Evolutionary conservation across 176 grass and related monocot species (phyloP).

Genomic region (Eremochloa ophiuroides): DNA sequence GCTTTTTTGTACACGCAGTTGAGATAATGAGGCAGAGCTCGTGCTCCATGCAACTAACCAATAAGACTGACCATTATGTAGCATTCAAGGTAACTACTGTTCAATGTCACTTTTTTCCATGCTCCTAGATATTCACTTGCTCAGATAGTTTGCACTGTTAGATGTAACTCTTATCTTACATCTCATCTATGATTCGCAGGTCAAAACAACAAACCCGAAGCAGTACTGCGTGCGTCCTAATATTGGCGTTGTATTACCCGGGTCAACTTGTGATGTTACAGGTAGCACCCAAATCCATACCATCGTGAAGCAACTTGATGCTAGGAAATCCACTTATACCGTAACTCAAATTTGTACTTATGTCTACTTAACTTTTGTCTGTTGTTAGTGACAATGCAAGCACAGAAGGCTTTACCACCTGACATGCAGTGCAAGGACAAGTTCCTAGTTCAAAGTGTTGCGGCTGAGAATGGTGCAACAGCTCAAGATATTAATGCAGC

Average conservation of each 20-base stretch:
- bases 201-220: slow-evolving; percentile 99
- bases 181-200: slow-evolving; percentile 34
- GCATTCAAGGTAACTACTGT: slow-evolving; percentile 78
- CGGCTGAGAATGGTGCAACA: slow-evolving; percentile 52
- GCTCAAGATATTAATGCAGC: slow-evolving; percentile 65
- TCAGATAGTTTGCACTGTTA: not conserved
- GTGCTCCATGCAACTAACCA: slow-evolving; percentile 89
- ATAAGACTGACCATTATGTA: slow-evolving; percentile 91
- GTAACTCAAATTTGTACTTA: not conserved
- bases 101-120: not conserved
- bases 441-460: slow-evolving; percentile 92
- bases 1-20: slow-evolving; percentile 40
- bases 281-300: slow-evolving; percentile 40
- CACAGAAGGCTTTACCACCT: slow-evolving; percentile 68
- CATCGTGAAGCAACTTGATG: not conserved
- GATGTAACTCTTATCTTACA: slow-evolving; percentile 4
- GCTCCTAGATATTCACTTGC: not conserved
- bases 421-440: slow-evolving; percentile 95
- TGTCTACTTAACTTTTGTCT: slow-evolving; percentile 9
- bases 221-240: slow-evolving; percentile 97
- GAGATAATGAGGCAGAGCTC: slow-evolving; percentile 94
- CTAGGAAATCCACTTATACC: not conserved
- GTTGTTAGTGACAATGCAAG: slow-evolving; percentile 86
- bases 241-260: slow-evolving; percentile 74
- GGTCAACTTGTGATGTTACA: slow-evolving; percentile 79